Evolutionary conservation across 2,329 filamentous ascomycete species (phyloP), one percentile per base, ranked within the genome.

Genomic region (Alternaria conjuncta): DNA sequence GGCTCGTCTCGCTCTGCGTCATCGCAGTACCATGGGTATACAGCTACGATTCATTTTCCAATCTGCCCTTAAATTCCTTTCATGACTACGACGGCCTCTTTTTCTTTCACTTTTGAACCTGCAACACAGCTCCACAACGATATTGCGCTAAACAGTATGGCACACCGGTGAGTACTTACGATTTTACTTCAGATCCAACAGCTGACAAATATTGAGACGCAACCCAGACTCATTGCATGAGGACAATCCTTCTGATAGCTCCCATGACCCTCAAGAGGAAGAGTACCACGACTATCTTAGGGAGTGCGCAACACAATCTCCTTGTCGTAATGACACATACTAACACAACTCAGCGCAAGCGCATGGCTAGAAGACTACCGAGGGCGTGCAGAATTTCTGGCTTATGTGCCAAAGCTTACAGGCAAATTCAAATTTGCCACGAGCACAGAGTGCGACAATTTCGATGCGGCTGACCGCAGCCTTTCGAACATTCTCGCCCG

Each of bases 1-100:
- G n/a, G n/a, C n/a, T n/a, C n/a, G n/a, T n/a, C n/a, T n/a, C n/a
- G n/a, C n/a, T n/a, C n/a, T n/a, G n/a, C n/a, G n/a, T n/a, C n/a
- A n/a, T n/a, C n/a, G n/a, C n/a, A n/a, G n/a, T n/a, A n/a, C n/a
- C n/a, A n/a, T n/a, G n/a, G n/a, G n/a, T n/a, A n/a, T n/a, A n/a
- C n/a, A n/a, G n/a, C n/a, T n/a, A n/a, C n/a, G n/a, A 4, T 8
- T 6, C 6, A 3, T 15, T 32, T 15, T 1, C 6, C 1, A 12
- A 8, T 32, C 13, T 32, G 13, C 13, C 30, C 1, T 15, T 8
- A 8, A 15, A 7, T 15, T 15, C 2, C 13, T 32, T 32, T 1
- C 1, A 8, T 8, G 13, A 1, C 30, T 6, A 32, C 30, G 12
- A 15, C 7, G 13, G 7, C 30, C 0, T 36, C 13, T n/a, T 15